Base-by-base conservation (phyloP, 2,329 filamentous ascomycete genomes). In the Pseudogymnoascus sp. region DNA sequence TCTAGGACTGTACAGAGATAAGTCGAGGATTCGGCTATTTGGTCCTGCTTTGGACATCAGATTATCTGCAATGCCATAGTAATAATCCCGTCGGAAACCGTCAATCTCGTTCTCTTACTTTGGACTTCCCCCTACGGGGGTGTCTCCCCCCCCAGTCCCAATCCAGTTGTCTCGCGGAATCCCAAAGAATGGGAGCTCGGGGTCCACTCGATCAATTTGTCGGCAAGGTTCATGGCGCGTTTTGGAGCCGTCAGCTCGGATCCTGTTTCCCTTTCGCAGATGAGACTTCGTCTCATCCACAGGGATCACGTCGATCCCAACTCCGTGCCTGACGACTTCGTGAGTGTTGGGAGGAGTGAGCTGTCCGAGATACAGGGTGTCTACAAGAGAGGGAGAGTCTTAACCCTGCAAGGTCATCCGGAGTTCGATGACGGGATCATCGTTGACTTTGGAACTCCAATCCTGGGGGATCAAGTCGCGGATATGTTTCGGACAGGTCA, bases 1-100 rank as follows among this genome's bases (percentile, higher is more conserved):
- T 25, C 1, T 22, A 39, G 62, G 68, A 5, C 59, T 72, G 0
- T 77, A 75, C 59, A 59, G 58, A 1, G 61, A 64, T 1, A 61
- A 66, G 60, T 62, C 68, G 0, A 62, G 60, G 0, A 63, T 77
- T 47, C 75, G 72, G 60, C 71, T 78, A 4, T 77, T 77, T 59
- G 75, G 0, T 75, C 72, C 25, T 78, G 76, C 61, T 78, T 77
- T 54, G 75, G 76, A 1, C 75, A 78, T 58, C 75, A 78, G 60
- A 62, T 77, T 4, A 62, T 77, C 4, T 74, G 72, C 61, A 70
- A 74, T 59, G 70, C 73, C 14, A 64, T 12, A 6, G 28, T 54
- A 14, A 8, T n/a, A 32, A 32, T 12, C 0, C 6, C 25, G 0
- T 14, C 11, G 6, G 16, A 32, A 54, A 32, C 28, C 16, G 9